These are phyloP conservation scores for Tanacetum coccineum DNA, from an alignment of 129 eudicot genomes.

Conservation along the genomic window DNA sequence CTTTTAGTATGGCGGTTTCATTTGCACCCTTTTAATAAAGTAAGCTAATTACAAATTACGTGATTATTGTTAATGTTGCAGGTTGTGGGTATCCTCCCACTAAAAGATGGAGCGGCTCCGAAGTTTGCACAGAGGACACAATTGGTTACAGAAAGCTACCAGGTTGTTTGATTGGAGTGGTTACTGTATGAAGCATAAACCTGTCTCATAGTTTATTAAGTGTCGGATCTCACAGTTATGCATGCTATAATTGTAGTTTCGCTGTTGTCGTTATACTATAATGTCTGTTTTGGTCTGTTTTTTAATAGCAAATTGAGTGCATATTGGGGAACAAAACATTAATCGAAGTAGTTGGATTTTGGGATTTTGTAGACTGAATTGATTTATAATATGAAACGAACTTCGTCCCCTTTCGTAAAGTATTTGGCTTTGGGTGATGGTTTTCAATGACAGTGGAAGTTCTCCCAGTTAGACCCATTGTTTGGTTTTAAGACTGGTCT, in stretches of 20 bases:
- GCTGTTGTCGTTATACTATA: conserved; percentile 1
- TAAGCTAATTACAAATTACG: neutral
- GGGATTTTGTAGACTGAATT: conserved; percentile 12
- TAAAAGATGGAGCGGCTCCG: conserved; percentile 74
- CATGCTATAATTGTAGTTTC: neutral
- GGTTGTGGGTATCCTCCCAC: conserved; percentile 73
- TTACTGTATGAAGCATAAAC: neutral
- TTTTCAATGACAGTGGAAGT: too few species aligned
- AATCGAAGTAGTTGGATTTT: neutral
- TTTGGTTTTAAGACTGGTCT: too few species aligned
- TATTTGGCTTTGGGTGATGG: too few species aligned
- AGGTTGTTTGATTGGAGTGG: conserved; percentile 58
- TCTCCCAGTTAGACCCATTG: too few species aligned
- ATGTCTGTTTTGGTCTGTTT: conserved; percentile 9
- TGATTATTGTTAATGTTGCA: conserved; percentile 24
- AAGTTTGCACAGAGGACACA: conserved; percentile 74
- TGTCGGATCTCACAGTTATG: neutral
- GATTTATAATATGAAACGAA: conserved; percentile 7
- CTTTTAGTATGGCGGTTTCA: neutral
- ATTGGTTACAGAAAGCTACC: conserved; percentile 79
- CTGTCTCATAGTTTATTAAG: too few species aligned
- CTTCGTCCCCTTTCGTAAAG: neutral
- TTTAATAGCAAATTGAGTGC: neutral
- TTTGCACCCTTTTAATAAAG: neutral
- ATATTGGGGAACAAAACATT: neutral